Base-by-base conservation (phyloP, 352 stramenopile genomes). In the Pythium phragmiticola region DNA sequence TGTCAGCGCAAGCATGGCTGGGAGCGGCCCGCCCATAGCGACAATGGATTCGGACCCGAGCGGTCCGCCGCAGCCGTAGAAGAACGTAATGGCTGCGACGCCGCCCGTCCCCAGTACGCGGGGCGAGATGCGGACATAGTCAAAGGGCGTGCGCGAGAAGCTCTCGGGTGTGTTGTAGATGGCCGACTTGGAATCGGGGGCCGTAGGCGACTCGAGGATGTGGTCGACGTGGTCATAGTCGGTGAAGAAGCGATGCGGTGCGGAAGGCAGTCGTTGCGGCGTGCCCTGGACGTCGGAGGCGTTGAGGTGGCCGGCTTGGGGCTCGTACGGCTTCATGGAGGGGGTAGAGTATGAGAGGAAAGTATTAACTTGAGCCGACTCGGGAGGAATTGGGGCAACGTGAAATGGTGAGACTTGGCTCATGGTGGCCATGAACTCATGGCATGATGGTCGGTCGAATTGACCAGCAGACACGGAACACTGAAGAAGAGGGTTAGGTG, bases 31-130 rank as follows among this genome's bases (percentile, higher is more conserved):
- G 3, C 65, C 72, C 11, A 78, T 77, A 2, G 71, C 70, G 26
- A 89, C 74, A 55, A 90, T 79, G 7, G 72, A 58, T 57, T 90
- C 80, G 0, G 84, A 89, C 2, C 82, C 78, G 2, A 88, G 45
- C 0, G 81, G 77, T 0, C 81, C 73, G 0, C 75, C 78, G 23
- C 77, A 87, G 4, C 65, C 68, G 46, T 74, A 75, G 46, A 90
- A 74, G 42, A 82, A 88, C 4, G 73, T 76, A 53, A 89, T 83
- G 17, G 76, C 76, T 0, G 68, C 72, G 58, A 89, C 63, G 23
- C 70, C 71, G 14, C 67, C 19, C 12, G 67, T 82, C 1, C 76
- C 74, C 54, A 79, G 66, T 28, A 80, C 68, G 7, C 75, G 73
- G 7, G 70, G 73, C 47, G 45, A 56, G 3, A 55, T 73, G 57